Base-by-base conservation (phyloP, 441 rosid species). In the Corymbia citriodora region DNA sequence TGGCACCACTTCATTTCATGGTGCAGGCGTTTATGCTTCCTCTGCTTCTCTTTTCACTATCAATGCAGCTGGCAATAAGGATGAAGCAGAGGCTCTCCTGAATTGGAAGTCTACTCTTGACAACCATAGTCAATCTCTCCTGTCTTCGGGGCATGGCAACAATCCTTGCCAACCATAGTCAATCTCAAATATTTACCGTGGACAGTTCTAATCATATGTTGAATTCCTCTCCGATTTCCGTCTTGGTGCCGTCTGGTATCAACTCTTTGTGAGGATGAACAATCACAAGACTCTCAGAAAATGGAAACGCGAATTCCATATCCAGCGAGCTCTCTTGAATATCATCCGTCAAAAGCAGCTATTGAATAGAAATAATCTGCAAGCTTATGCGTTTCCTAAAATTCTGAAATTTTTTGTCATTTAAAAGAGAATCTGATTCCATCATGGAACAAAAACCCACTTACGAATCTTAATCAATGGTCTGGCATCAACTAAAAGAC, bases 1-100 rank as follows among this genome's bases (percentile, higher is more conserved):
- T 57, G 29, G 63, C 29, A 57, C 63, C 63, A 27, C 63, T 10
- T 57, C 25, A 57, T 57, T 57, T 57, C 29, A 57, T 57, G 63
- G 63, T 57, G 0, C 0, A 23, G 63, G 7, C 63, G 3, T 57
- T 0, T 57, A 57, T 23, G 29, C 63, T 9, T 23, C 63, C 29
- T 57, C 29, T 57, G 25, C 63, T 57, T 57, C 29, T 23, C 29
- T 57, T 57, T 57, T 57, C 63, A 57, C 63, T 13, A 57, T 57
- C 63, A 10, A 57, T 14, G 0, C 63, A 57, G 63, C 63, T 57
- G 63, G 63, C 63, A 12, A 57, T 57, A 57, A 57, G 29, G 63
- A 23, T 57, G 29, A 23, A 57, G 63, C 63, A 23, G 63, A 2
- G 29, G 63, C 63, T 57, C 63, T 57, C 63, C 63, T 57, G 0